Conservation (phyloP, 768 basidiomycete species). For the Pholiota molesta region DNA sequence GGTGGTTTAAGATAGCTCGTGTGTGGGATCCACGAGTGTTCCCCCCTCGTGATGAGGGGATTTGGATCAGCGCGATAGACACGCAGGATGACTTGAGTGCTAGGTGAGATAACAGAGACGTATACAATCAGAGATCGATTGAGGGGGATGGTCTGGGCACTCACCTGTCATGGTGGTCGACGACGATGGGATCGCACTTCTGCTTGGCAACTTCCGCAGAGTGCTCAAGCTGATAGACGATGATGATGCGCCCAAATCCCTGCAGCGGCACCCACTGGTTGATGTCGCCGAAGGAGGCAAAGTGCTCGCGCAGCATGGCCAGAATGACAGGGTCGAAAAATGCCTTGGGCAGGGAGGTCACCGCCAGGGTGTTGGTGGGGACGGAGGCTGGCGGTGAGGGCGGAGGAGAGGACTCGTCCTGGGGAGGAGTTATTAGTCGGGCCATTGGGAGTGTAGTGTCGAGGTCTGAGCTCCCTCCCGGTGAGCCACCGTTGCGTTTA, state of each 20-base stretch:
- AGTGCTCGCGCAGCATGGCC: constrained; percentile 68
- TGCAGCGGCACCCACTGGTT: constrained; percentile 89
- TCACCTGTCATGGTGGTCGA: constrained; percentile 57
- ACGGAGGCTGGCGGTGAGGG: constrained; percentile 24
- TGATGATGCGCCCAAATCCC: constrained; percentile 78
- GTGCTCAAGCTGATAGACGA: constrained; percentile 72
- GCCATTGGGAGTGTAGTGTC: constrained; percentile 16
- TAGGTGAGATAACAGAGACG: constrained; percentile 26
- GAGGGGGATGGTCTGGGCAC: constrained; percentile 27
- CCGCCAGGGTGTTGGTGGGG: constrained; percentile 81
- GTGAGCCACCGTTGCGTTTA: constrained; percentile 4
- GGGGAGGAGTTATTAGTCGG: constrained; percentile 8
- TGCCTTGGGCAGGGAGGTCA: constrained; percentile 73
- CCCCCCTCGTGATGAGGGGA: constrained; percentile 47
- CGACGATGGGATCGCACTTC: constrained; percentile 63
- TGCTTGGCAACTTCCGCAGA: constrained; percentile 70
- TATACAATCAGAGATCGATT: constrained; percentile 7
- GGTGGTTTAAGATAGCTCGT: constrained; percentile 77
- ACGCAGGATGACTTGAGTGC: constrained; percentile 54
- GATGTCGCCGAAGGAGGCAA: constrained; percentile 78
- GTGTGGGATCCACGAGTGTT: constrained; percentile 36
- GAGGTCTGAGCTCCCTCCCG: not conserved
- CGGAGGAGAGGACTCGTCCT: constrained; percentile 20
- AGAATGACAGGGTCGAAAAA: constrained; percentile 80
- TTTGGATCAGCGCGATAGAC: constrained; percentile 78